These are phyloP conservation scores for Acanthamoeba castellanii DNA, from an alignment of 208 protist genomes.

Conservation along the genomic window DNA sequence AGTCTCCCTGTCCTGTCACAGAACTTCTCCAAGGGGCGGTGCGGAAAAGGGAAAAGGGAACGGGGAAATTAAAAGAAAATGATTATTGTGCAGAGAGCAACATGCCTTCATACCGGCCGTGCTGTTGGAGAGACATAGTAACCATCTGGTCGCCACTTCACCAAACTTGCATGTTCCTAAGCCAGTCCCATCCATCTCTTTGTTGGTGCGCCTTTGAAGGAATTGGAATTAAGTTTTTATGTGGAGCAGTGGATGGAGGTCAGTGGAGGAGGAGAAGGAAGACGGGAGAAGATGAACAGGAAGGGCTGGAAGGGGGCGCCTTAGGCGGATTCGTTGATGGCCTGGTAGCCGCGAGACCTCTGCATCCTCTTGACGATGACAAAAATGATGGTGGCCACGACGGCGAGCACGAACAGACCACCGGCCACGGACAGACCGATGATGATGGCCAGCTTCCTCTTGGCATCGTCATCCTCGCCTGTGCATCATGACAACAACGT, in stretches of 20 bases:
- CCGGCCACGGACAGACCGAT: constrained; percentile 44
- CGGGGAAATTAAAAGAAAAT: background rate
- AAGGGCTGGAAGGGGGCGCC: background rate
- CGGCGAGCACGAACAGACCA: constrained; percentile 33
- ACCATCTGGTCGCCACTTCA: background rate
- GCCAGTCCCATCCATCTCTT: background rate
- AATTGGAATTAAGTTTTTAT: no score
- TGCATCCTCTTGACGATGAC: constrained; percentile 45
- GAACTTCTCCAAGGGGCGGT: no score
- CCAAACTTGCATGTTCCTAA: background rate
- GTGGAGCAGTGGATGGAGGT: no score
- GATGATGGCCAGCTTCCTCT: constrained; percentile 41
- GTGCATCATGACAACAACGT: no score
- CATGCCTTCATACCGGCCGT: no score
- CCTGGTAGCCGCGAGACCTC: constrained; percentile 33
- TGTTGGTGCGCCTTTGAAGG: background rate
- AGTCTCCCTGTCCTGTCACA: no score
- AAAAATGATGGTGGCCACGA: constrained; percentile 19
- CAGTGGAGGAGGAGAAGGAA: background rate
- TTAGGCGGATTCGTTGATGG: constrained; percentile 42
- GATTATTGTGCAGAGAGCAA: background rate
- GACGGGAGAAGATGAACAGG: background rate
- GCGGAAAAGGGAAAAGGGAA: background rate
- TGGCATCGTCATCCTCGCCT: background rate
- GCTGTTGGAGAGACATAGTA: no score